phyloP scores from a whole-genome alignment of 179 eudicot genomes.

The Dionaea muscipula region DNA sequence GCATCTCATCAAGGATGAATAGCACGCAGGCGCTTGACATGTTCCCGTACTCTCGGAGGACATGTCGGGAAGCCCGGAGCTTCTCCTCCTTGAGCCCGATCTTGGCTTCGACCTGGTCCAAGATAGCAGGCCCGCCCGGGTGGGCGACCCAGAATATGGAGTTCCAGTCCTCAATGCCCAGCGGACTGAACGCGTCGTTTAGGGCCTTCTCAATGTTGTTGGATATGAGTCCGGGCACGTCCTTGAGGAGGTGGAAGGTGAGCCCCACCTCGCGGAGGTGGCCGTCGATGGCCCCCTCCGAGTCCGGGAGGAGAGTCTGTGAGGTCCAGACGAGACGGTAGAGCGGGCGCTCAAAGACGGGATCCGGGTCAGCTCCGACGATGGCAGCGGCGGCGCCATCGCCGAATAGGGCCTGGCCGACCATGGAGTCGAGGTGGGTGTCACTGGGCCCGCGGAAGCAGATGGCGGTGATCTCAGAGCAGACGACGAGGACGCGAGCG shows the following conservation, averaged over 20 bases:
- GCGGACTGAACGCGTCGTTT: not conserved
- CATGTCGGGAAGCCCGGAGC: not conserved
- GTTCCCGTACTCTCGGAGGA: slow-evolving; percentile 6
- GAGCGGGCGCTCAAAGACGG: not conserved
- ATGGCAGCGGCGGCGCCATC: slow-evolving; percentile 6
- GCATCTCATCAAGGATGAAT: slow-evolving; percentile 7
- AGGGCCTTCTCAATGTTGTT: slow-evolving; percentile 3
- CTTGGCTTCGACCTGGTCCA: slow-evolving; percentile 4
- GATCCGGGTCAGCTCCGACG: not conserved
- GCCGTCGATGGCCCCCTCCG: slow-evolving; percentile 1
- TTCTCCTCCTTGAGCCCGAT: not conserved
- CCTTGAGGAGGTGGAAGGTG: not conserved
- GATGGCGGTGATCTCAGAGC: slow-evolving; percentile 4
- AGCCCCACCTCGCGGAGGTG: slow-evolving; percentile 7
- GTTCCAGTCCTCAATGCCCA: slow-evolving; percentile 7
- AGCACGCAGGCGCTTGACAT: slow-evolving; percentile 8
- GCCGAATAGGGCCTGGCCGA: slow-evolving; percentile 5
- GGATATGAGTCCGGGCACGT: slow-evolving; percentile 7
- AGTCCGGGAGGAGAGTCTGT: not conserved
- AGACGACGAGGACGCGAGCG: slow-evolving; percentile 6
- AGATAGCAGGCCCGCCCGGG: slow-evolving; percentile 4
- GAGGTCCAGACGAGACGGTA: not conserved
- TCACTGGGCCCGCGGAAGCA: slow-evolving; percentile 3
- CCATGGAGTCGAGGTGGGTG: slow-evolving; percentile 1
- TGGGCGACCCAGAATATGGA: slow-evolving; percentile 6